Evolutionary conservation across 352 stramenopile genomes (phyloP).

Genomic region (Phytophthora europaea): DNA sequence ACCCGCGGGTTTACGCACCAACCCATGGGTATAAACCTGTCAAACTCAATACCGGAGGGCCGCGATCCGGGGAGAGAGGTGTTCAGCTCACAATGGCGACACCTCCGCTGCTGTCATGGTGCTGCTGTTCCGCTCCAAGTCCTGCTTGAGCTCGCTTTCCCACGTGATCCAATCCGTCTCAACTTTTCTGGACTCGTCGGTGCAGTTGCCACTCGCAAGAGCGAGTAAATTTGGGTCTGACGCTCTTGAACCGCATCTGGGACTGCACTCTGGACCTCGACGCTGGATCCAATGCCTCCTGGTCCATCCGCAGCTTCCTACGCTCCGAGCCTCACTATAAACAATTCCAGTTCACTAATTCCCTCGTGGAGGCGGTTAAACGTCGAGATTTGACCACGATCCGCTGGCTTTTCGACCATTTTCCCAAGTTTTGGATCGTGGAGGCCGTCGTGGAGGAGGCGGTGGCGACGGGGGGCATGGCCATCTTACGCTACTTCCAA

Average conservation of each 20-base stretch:
- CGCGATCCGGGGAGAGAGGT: background rate
- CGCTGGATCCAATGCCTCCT: background rate
- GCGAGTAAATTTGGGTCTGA: slow-evolving; percentile 4
- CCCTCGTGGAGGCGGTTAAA: background rate
- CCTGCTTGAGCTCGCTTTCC: background rate
- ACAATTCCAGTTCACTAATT: background rate
- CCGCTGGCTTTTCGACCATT: background rate
- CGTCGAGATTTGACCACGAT: background rate
- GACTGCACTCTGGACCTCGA: slow-evolving; percentile 5
- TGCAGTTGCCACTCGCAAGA: slow-evolving; percentile 9
- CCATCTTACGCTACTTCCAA: background rate
- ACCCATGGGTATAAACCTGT: slow-evolving; percentile 5
- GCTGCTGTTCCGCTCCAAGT: slow-evolving; percentile 2
- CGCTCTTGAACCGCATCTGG: slow-evolving; percentile 9
- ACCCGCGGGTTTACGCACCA: background rate
- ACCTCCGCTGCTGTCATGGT: background rate
- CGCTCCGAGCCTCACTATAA: background rate
- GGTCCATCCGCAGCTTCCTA: slow-evolving; percentile 9
- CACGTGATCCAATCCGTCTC: background rate
- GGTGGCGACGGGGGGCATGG: background rate
- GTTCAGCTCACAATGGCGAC: background rate
- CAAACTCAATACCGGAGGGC: background rate
- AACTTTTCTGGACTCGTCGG: background rate
- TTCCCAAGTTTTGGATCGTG: background rate
- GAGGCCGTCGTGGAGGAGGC: background rate